phyloP scores from a whole-genome alignment of 108 stramenopile genomes.

The Nitzschia sp. region DNA sequence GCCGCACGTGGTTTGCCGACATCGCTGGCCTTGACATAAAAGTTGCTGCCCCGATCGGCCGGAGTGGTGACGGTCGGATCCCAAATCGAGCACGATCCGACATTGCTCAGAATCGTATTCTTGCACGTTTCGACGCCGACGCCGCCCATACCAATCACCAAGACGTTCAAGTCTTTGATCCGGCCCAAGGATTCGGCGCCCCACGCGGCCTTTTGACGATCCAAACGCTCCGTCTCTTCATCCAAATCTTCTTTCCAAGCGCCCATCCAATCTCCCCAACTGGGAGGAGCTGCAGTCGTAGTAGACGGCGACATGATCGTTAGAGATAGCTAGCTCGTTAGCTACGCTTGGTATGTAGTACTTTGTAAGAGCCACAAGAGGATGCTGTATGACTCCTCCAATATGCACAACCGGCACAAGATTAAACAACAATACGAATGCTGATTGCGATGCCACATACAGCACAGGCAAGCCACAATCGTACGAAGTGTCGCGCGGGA shows the following conservation, averaged over 20 bases:
- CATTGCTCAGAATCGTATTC: slow-evolving; percentile 91
- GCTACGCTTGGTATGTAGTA: no score
- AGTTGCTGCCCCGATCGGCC: slow-evolving; percentile 86
- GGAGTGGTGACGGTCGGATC: slow-evolving; percentile 65
- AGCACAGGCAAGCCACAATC: no score
- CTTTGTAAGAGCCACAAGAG: no score
- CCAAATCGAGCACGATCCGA: slow-evolving; percentile 62
- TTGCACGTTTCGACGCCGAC: slow-evolving; percentile 94
- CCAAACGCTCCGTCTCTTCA: slow-evolving; percentile 53
- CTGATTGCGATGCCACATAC: no score
- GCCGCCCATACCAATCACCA: slow-evolving; percentile 90
- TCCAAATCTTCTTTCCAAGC: slow-evolving; percentile 45
- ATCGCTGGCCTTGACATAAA: slow-evolving; percentile 57
- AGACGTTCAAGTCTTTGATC: slow-evolving; percentile 62
- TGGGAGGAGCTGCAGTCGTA: no score
- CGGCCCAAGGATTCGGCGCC: slow-evolving; percentile 51
- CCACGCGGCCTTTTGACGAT: slow-evolving; percentile 57
- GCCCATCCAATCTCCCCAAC: slow-evolving; percentile 51
- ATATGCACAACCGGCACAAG: no score
- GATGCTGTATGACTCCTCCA: no score
- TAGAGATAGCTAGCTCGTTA: no score
- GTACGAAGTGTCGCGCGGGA: no score
- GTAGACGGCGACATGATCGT: neutral
- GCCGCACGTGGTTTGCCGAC: slow-evolving; percentile 50
- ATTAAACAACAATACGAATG: no score